A percentile compares a stretch with the other conserved stretches of the same genome.
Conservation (phyloP, 106 monocot genomes). For the Ottelia alismoides region DNA sequence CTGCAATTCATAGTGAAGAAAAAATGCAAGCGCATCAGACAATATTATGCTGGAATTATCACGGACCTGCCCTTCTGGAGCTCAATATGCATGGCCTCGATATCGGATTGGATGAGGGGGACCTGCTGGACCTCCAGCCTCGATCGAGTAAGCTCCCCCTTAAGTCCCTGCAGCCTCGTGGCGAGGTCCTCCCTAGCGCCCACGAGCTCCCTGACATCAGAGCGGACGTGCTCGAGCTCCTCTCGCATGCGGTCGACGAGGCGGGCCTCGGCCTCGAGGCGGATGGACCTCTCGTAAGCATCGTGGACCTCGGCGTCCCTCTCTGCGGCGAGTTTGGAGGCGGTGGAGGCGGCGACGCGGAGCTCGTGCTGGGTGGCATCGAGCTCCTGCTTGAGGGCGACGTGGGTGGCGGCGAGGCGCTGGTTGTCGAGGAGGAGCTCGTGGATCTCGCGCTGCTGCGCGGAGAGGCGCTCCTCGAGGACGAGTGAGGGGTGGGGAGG, state of each 20-base stretch:
- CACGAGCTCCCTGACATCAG: constrained; percentile 42
- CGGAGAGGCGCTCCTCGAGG: constrained; percentile 55
- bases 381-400: constrained; percentile 80
- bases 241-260: constrained; percentile 35
- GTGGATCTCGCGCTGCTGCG: constrained; percentile 64
- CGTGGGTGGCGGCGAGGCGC: constrained; percentile 85
- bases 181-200: background rate
- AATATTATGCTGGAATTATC: no score
- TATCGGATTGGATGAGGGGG: background rate
- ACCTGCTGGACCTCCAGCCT: background rate
- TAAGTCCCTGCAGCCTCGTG: background rate
- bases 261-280: constrained; percentile 45
- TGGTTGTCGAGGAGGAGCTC: constrained; percentile 74
- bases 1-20: no score
- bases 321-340: constrained; percentile 21
- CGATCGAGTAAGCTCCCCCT: background rate
- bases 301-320: constrained; percentile 38
- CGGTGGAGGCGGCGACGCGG: constrained; percentile 14
- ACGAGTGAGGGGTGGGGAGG: constrained; percentile 2
- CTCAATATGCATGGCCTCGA: constrained; percentile 30
- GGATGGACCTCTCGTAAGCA: constrained; percentile 24
- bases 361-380: constrained; percentile 52
- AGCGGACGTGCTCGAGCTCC: constrained; percentile 43
- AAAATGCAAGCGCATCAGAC: no score
- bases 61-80: constrained; percentile 27